Conservation (phyloP, 768 basidiomycete genomes). For the Kwoniella heveanensis region DNA sequence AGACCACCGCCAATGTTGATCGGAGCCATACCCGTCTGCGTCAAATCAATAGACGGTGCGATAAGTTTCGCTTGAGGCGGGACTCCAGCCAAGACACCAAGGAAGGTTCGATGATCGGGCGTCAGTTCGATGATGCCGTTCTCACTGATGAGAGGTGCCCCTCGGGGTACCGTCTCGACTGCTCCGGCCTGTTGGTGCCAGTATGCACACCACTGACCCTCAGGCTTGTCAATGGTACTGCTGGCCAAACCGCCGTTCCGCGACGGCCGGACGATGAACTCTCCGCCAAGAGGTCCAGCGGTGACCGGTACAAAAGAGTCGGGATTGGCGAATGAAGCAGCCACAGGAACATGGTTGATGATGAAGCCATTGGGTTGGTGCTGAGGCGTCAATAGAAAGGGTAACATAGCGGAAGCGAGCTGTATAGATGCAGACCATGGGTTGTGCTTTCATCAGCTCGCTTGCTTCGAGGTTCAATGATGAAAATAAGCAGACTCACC, state of each 20-base stretch:
- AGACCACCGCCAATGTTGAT: conserved; percentile 15
- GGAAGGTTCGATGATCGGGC: conserved; percentile 30
- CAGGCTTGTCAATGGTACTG: conserved; percentile 33
- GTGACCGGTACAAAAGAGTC: conserved; percentile 75
- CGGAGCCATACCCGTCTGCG: conserved; percentile 14
- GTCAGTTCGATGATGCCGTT: conserved; percentile 32
- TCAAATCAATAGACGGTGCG: neutral
- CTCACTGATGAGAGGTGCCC: conserved; percentile 22
- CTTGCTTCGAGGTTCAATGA: too few relatives aligned
- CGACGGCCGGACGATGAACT: conserved; percentile 33
- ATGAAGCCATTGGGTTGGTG: conserved; percentile 91
- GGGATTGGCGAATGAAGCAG: conserved; percentile 88
- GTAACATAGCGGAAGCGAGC: conserved; percentile 80
- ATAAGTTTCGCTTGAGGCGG: conserved; percentile 6
- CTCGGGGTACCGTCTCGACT: conserved; percentile 28
- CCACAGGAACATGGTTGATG: conserved; percentile 83
- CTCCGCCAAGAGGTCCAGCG: conserved; percentile 41
- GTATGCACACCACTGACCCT: conserved; percentile 60
- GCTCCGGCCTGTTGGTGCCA: conserved; percentile 79
- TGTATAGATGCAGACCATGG: conserved; percentile 51
- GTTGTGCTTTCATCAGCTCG: too few relatives aligned
- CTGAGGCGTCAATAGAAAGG: conserved; percentile 80
- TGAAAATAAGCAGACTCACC: conserved; percentile 64
- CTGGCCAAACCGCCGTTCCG: conserved; percentile 42
- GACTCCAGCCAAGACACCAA: conserved; percentile 37